phyloP scores from a whole-genome alignment of 768 basidiomycete species.

The Hygrophorus pudorinus region DNA sequence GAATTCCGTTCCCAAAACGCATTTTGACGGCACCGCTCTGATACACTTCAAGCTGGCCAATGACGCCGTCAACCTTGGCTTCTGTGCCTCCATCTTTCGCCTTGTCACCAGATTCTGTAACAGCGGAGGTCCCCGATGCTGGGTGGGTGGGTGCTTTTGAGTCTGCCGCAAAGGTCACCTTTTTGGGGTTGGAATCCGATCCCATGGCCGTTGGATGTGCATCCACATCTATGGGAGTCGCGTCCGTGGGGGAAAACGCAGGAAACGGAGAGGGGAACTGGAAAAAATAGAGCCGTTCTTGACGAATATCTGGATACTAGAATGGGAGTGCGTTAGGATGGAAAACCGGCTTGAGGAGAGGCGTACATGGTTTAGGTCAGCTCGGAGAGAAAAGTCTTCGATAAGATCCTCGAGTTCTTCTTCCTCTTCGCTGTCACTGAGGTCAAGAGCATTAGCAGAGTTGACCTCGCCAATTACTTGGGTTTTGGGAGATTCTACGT shows the following conservation, averaged over 20 bases:
- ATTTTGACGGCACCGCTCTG: constrained; percentile 82
- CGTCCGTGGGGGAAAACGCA: constrained; percentile 36
- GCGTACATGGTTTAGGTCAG: constrained; percentile 30
- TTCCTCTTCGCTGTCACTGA: constrained; percentile 70
- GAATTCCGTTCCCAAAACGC: constrained; percentile 68
- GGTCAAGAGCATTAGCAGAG: constrained; percentile 50
- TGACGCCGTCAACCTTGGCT: constrained; percentile 55
- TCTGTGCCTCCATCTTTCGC: constrained; percentile 23
- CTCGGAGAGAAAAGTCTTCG: constrained; percentile 49
- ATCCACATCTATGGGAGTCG: constrained; percentile 21
- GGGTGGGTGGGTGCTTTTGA: constrained; percentile 33
- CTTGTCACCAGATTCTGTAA: constrained; percentile 16
- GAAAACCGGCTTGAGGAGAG: constrained; percentile 1
- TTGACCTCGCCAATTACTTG: constrained; percentile 22
- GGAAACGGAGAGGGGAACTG: constrained; percentile 88
- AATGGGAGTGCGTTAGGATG: constrained; percentile 2
- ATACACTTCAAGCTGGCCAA: constrained; percentile 81
- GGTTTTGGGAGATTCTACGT: constrained; percentile 3
- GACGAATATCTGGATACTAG: constrained; percentile 41
- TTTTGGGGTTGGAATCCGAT: constrained; percentile 28
- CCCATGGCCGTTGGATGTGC: background rate
- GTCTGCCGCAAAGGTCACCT: constrained; percentile 57
- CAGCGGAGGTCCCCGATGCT: constrained; percentile 15
- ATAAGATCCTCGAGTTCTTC: constrained; percentile 72
- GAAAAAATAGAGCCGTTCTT: constrained; percentile 76